Percentiles rank a stretch among this genome's conserved stretches.
phyloP scores from a whole-genome alignment of 768 basidiomycete genomes.

The Harrya chromipes region DNA sequence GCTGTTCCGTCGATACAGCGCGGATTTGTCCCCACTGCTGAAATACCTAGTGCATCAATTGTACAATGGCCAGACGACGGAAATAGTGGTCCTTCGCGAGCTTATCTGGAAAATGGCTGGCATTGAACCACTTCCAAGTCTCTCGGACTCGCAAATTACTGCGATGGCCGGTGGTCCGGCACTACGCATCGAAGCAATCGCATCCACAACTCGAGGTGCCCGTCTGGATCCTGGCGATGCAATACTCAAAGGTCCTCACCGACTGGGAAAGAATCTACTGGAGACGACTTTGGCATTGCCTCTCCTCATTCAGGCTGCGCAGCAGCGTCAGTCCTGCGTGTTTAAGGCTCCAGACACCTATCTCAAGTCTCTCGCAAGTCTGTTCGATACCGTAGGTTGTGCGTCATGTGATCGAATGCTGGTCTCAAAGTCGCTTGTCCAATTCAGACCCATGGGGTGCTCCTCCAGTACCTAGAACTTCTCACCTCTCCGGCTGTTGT shows the following conservation, averaged over 20 bases:
- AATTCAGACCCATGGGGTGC: slow-evolving; percentile 81
- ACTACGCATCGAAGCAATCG: slow-evolving; percentile 83
- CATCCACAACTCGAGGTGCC: slow-evolving; percentile 74
- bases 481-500: slow-evolving; percentile 72
- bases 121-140: slow-evolving; percentile 84
- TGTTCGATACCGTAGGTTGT: slow-evolving; percentile 82
- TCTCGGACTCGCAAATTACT: slow-evolving; percentile 83
- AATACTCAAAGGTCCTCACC: slow-evolving; percentile 59
- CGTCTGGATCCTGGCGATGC: slow-evolving; percentile 65
- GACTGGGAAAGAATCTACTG: slow-evolving; percentile 62
- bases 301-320: slow-evolving; percentile 87
- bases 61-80: slow-evolving; percentile 75
- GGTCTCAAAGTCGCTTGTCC: slow-evolving; percentile 20
- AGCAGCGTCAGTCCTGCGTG: slow-evolving; percentile 85
- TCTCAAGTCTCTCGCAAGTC: slow-evolving; percentile 79
- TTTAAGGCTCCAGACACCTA: slow-evolving; percentile 71
- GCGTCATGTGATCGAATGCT: slow-evolving; percentile 11
- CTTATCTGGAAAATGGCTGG: slow-evolving; percentile 95
- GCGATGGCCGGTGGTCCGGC: slow-evolving; percentile 91
- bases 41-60: slow-evolving; percentile 92
- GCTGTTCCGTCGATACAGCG: slow-evolving; percentile 82
- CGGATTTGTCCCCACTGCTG: slow-evolving; percentile 79
- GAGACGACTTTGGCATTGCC: slow-evolving; percentile 80
- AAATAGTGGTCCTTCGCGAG: slow-evolving; percentile 89
- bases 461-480: slow-evolving; percentile 90